These are phyloP conservation scores for Naganishia albida DNA, from an alignment of 1,284 basidiomycete genomes.

Conservation along the genomic window DNA sequence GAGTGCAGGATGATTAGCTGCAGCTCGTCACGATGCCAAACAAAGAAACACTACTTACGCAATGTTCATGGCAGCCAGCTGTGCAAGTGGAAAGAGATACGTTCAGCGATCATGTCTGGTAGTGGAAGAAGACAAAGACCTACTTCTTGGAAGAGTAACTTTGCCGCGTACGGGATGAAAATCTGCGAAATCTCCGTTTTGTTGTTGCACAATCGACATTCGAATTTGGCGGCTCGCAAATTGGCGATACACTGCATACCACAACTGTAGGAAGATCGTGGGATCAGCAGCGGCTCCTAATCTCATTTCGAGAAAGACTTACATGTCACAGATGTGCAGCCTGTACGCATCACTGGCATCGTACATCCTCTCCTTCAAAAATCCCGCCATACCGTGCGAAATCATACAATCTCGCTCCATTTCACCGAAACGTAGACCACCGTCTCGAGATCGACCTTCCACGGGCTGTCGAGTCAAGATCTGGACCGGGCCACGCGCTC, in stretches of 20 bases:
- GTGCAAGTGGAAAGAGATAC: slow-evolving; percentile 33
- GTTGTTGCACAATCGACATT: slow-evolving; percentile 78
- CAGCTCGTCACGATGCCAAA: neutral
- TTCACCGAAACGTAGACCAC: slow-evolving; percentile 99
- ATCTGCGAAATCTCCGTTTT: slow-evolving; percentile 89
- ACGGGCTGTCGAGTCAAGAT: slow-evolving; percentile 97
- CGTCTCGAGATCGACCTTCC: slow-evolving; percentile 98
- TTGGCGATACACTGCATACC: slow-evolving; percentile 68
- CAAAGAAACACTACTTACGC: slow-evolving; percentile 39
- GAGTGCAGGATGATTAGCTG: neutral
- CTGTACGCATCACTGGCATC: slow-evolving; percentile 93
- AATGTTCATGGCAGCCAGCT: slow-evolving; percentile 51
- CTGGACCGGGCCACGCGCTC: slow-evolving; percentile 95
- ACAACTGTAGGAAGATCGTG: slow-evolving; percentile 61
- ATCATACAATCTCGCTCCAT: slow-evolving; percentile 99
- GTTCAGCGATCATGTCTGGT: neutral
- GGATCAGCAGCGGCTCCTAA: slow-evolving; percentile 29
- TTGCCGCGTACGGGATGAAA: slow-evolving; percentile 67
- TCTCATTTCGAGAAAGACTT: slow-evolving; percentile 50
- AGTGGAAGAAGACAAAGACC: slow-evolving; percentile 32
- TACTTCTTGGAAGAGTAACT: slow-evolving; percentile 83
- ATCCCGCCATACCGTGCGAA: slow-evolving; percentile 96
- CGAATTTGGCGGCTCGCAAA: slow-evolving; percentile 62
- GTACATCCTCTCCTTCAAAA: slow-evolving; percentile 92
- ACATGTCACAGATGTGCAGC: slow-evolving; percentile 95